Percentiles rank a stretch among this genome's conserved stretches.
Conservation (phyloP, 176 grass and related monocot species). For the Bonia amplexicaulis region DNA sequence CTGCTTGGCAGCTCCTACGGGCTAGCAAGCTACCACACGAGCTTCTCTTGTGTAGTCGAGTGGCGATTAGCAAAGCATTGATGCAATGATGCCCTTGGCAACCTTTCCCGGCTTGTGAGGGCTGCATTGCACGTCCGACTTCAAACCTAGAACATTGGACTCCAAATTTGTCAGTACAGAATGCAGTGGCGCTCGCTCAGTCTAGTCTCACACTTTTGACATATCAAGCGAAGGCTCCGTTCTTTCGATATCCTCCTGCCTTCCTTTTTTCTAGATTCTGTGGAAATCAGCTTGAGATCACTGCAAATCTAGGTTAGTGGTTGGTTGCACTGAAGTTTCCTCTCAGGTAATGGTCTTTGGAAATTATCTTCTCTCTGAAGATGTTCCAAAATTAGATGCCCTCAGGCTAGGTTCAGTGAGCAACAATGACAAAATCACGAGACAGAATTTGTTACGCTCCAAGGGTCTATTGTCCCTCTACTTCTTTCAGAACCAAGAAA, state of each 20-base stretch:
- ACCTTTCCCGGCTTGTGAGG: neutral
- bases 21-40: no score
- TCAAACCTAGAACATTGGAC: neutral
- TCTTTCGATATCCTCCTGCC: neutral
- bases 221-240: neutral
- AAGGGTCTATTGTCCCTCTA: neutral
- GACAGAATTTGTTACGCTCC: neutral
- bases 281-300: constrained; percentile 37
- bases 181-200: neutral
- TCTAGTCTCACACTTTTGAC: neutral
- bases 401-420: neutral
- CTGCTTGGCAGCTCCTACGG: no score
- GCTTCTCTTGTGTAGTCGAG: neutral
- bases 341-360: neutral
- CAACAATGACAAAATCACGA: neutral
- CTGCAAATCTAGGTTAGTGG: neutral
- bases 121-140: neutral
- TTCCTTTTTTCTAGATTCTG: neutral
- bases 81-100: neutral
- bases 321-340: neutral
- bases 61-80: neutral
- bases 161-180: neutral
- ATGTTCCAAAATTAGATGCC: neutral
- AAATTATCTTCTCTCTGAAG: neutral
- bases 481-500: neutral